phyloP scores from a whole-genome alignment of 2,329 filamentous ascomycete species.

The Trichoderma sp. region DNA sequence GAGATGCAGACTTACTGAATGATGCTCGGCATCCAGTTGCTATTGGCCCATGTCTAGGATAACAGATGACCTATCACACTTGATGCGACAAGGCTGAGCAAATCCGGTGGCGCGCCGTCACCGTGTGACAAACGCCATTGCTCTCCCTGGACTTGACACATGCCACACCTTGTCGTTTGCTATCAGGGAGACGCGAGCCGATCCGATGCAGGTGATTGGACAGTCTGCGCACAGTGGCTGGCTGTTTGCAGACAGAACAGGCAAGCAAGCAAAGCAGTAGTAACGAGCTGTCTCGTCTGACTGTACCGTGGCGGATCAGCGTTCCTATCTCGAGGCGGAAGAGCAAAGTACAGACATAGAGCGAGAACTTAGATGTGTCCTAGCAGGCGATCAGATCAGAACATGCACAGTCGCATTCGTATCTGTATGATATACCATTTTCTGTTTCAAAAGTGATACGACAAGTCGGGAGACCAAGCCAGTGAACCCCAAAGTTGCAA shows the following conservation, averaged over 20 bases:
- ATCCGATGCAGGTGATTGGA: neutral
- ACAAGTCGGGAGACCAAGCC: neutral
- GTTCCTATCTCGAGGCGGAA: neutral
- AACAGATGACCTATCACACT: neutral
- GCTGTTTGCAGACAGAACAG: neutral
- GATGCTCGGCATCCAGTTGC: neutral
- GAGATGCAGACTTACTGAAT: neutral
- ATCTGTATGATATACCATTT: neutral
- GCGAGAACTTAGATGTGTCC: neutral
- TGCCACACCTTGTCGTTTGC: neutral
- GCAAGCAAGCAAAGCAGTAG: neutral
- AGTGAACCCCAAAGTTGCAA: neutral
- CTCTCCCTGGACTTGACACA: neutral
- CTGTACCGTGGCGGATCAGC: neutral
- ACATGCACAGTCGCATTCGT: neutral
- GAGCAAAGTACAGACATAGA: neutral
- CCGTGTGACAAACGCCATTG: constrained; percentile 12
- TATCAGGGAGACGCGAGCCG: neutral
- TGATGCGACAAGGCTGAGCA: constrained; percentile 6
- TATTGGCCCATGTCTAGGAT: neutral
- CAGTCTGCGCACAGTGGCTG: neutral
- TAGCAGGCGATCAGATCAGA: neutral
- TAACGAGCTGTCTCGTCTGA: neutral
- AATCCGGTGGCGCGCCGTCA: constrained; percentile 6
- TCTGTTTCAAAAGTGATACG: neutral